Conservation (phyloP, 164 flowering plant species). For the Chimonanthus praecox region DNA sequence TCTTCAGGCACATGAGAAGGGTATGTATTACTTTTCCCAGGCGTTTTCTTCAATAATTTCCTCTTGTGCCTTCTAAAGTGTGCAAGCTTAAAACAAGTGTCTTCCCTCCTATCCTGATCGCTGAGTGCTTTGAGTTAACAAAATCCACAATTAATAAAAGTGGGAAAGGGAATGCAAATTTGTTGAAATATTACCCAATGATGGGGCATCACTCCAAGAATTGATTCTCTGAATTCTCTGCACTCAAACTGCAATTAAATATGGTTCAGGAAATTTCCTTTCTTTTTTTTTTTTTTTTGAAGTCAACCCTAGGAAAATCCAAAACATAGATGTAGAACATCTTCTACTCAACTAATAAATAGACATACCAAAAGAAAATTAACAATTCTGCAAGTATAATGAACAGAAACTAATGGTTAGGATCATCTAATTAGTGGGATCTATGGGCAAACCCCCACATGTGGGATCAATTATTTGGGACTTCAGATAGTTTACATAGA, state of each 20-base stretch:
- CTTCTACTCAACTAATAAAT: too few species aligned
- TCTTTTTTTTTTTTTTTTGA: background rate
- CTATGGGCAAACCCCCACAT: too few species aligned
- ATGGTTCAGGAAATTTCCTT: slow-evolving; percentile 15
- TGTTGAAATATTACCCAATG: slow-evolving; percentile 59
- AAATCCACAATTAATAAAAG: background rate
- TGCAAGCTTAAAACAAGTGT: slow-evolving; percentile 67
- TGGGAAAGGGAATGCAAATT: background rate
- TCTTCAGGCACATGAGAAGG: slow-evolving; percentile 84
- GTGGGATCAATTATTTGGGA: too few species aligned
- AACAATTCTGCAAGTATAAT: too few species aligned
- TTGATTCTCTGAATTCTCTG: slow-evolving; percentile 94
- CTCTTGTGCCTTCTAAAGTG: slow-evolving; percentile 87
- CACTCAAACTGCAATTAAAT: slow-evolving; percentile 72
- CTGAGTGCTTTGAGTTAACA: slow-evolving; percentile 3
- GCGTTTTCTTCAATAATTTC: slow-evolving; percentile 63
- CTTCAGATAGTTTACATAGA: too few species aligned
- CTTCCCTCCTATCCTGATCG: slow-evolving; percentile 90
- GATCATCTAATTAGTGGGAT: too few species aligned
- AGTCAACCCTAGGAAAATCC: too few species aligned
- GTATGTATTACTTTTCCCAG: slow-evolving; percentile 56
- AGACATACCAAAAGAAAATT: too few species aligned
- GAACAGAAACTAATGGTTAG: too few species aligned
- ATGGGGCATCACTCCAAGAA: slow-evolving; percentile 97
- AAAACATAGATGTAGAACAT: too few species aligned